Base-by-base conservation (phyloP, 345 rosid species). In the Noccaea bulbosa region DNA sequence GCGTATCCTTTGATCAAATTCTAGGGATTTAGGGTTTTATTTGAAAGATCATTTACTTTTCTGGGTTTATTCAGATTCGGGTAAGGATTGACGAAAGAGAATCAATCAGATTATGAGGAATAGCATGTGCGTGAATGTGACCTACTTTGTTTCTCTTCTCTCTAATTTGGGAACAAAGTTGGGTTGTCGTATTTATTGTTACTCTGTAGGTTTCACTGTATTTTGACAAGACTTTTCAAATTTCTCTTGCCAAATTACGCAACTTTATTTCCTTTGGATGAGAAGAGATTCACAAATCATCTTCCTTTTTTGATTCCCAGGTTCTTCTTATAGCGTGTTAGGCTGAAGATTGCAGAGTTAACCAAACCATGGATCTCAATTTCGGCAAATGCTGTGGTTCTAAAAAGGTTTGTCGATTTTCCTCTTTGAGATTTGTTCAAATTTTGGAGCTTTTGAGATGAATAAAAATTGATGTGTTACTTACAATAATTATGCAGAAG, bases 341-440 rank as follows among this genome's bases (percentile, higher is more conserved):
- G 78, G 57, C 27, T 75, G 37, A 61, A 45, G 61, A 8, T 63
- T 65, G 22, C 2, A 5, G 55, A 51, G 40, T 50, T 8, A 30
- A 7, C 17, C 53, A 48, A 51, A 37, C 46, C 35, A 89, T 91
- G 99, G 89, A 85, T 89, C 87, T 80, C 61, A 82, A 83, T 43
- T 43, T 75, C 67, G 87, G 89, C 4, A 85, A 75, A 74, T 82
- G 87, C 33, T 79, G 83, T 84, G 88, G 82, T 77, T n/a, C 83
- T 80, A 51, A 85, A 52, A 85, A 91, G 99, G 99, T 93, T 77
- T 67, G 86, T 74, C 8, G 9, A 8, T 15, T 77, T 65, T 49
- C 10, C 35, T 68, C 34, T 17, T 39, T 24, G 14, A 46, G 67
- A 62, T 63, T 70, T 70, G 33, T 54, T 53, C 17, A 52, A 4